Base-by-base conservation (phyloP, 2,329 filamentous ascomycete species). In the Pseudohalonectria lignicola region DNA sequence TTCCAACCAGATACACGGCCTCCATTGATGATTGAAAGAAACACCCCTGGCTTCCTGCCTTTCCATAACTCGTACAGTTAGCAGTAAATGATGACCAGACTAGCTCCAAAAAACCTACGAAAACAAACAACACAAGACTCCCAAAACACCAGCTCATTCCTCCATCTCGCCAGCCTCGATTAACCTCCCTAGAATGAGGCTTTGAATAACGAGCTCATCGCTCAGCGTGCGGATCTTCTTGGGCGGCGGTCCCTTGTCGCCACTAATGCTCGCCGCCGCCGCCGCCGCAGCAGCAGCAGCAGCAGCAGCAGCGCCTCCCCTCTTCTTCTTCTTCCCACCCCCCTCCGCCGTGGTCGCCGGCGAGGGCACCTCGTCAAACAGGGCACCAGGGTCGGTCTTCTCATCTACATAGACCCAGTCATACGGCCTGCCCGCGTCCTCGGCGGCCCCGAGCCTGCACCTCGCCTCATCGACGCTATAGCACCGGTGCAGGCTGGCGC, bases 141-240 rank as follows among this genome's bases (percentile, higher is more conserved):
- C n/a, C n/a, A n/a, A n/a, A n/a, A n/a, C n/a, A n/a, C n/a, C n/a
- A 26, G 8, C 9, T 39, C 31, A 51, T 16, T 39, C 44, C 15
- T 46, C 39, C 43, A 65, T 50, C 47, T 76, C 70, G 11, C 62
- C 67, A 36, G 76, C 72, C 44, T 85, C 80, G 37, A 87, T 74
- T 47, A 95, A 61, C 43, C 78, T 75, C 1, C 88, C 90, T 36
- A 94, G 57, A 45, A 98, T 95, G 42, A 96, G 64, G 56, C 87
- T 95, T 66, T 98, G 90, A 39, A 94, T 79, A 17, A 96, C 77
- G 53, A 90, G 77, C 59, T 96, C 90, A 55, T 93, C 82, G 40
- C 79, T 82, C 37, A 94, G 72, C 32, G 92, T 71, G 44, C 71
- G 73, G 28, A 87, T 66, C 43, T 60, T 71, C 48, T 69, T 66